Percentiles rank a stretch among this genome's conserved stretches.
These are phyloP conservation scores for Noccaea caerulescens DNA, from an alignment of 345 rosid species.

Conservation along the genomic window DNA sequence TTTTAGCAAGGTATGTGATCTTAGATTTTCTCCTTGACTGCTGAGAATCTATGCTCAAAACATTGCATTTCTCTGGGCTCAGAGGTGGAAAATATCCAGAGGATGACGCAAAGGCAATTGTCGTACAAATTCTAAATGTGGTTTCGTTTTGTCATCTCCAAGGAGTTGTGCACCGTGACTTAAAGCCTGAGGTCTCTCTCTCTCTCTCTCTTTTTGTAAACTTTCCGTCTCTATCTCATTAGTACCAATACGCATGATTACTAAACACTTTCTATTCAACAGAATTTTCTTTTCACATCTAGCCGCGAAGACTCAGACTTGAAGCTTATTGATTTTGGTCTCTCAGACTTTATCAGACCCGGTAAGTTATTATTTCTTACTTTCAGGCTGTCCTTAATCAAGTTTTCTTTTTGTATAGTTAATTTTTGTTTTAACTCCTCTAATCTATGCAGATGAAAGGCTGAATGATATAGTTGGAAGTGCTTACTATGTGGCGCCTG, in stretches of 20 bases:
- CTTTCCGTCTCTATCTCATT: not conserved
- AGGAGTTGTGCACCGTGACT: conserved; percentile 88
- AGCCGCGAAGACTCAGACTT: conserved; percentile 66
- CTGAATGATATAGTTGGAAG: conserved; percentile 89
- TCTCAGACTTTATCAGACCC: conserved; percentile 80
- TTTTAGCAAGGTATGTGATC: conserved; percentile 67
- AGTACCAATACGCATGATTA: not conserved
- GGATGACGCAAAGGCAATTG: conserved; percentile 76
- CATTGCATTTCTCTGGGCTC: conserved; percentile 24
- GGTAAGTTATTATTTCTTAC: conserved; percentile 47
- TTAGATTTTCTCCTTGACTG: not conserved
- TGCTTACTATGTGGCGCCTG: conserved; percentile 88
- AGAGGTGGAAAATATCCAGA: conserved; percentile 84
- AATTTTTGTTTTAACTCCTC: not conserved
- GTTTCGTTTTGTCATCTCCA: conserved; percentile 91
- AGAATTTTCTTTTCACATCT: conserved; percentile 80
- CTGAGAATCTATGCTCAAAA: not conserved
- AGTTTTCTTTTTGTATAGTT: not conserved
- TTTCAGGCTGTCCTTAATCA: not conserved
- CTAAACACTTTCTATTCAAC: conserved; percentile 30
- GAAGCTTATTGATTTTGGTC: conserved; percentile 88
- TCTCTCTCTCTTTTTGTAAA: conserved; percentile 29
- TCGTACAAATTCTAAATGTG: conserved; percentile 72
- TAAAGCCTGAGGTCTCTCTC: conserved; percentile 75
- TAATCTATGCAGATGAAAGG: conserved; percentile 61